These are phyloP conservation scores for Trypethelium eluteriae DNA, from an alignment of 495 filamentous ascomycete species.

Conservation along the genomic window DNA sequence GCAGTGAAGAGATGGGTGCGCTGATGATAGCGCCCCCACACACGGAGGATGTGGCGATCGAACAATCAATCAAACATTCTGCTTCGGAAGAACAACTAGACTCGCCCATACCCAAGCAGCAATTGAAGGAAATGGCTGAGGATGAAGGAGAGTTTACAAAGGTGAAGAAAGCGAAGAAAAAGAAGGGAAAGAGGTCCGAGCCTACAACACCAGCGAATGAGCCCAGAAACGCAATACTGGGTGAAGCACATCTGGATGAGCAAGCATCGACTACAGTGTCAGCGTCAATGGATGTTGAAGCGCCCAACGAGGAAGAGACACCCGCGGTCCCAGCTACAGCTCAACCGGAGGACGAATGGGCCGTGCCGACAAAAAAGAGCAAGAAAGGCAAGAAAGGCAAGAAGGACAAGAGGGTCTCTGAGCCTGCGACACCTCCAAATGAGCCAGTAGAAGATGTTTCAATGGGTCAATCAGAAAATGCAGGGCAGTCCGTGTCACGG, in stretches of 20 bases:
- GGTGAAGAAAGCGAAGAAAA: slow-evolving; percentile 2
- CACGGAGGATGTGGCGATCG: neutral
- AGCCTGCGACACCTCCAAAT: neutral
- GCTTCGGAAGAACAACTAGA: neutral
- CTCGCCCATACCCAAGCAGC: neutral
- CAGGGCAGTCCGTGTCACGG: neutral
- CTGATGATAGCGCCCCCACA: slow-evolving; percentile 4
- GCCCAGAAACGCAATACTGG: neutral
- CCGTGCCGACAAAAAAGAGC: neutral
- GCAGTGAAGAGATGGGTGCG: slow-evolving; percentile 7
- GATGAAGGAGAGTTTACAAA: slow-evolving; percentile 6
- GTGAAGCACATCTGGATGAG: neutral
- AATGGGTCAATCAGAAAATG: neutral
- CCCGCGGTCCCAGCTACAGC: neutral
- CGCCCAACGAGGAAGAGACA: neutral
- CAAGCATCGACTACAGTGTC: neutral
- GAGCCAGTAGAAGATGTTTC: neutral
- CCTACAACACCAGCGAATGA: slow-evolving; percentile 1
- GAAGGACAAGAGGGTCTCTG: slow-evolving; percentile 20
- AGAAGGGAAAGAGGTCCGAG: slow-evolving; percentile 5
- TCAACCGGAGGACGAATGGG: slow-evolving; percentile 13
- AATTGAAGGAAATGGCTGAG: slow-evolving; percentile 5
- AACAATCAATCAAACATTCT: slow-evolving; percentile 9
- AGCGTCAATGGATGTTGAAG: neutral
- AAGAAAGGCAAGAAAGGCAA: slow-evolving; percentile 24